phyloP scores from a whole-genome alignment of 306 rosid species.

The Begonia loranthoides region DNA sequence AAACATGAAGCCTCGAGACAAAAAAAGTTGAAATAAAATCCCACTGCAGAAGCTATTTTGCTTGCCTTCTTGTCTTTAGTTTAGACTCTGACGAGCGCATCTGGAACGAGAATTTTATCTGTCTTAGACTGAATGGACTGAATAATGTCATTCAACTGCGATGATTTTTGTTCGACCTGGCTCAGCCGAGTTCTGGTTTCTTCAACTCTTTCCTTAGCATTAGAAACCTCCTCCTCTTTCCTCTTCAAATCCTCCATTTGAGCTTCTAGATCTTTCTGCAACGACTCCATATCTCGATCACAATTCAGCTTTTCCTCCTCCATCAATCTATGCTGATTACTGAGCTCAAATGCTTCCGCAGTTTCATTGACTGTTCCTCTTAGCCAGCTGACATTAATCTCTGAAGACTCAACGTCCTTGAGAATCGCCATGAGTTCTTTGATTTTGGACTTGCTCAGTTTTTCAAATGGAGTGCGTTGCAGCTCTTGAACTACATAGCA shows the following conservation, averaged over 20 bases:
- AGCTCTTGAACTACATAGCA: conserved; percentile 73
- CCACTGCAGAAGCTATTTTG: too few species aligned
- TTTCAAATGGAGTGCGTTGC: conserved; percentile 23
- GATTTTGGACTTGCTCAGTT: conserved; percentile 43
- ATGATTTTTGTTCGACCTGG: conserved; percentile 45
- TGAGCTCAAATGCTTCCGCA: conserved; percentile 31
- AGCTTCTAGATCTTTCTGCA: conserved; percentile 38
- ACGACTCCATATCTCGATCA: conserved; percentile 27
- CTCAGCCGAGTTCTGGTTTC: conserved; percentile 40
- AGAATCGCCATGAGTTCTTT: conserved; percentile 55
- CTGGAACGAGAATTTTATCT: conserved; percentile 25
- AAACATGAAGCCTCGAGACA: too few species aligned
- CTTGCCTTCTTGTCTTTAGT: too few species aligned
- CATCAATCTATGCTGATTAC: conserved; percentile 23
- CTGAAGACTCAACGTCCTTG: conserved; percentile 72
- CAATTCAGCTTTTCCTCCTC: conserved; percentile 35
- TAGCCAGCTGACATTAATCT: conserved; percentile 57
- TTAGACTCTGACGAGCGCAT: too few species aligned
- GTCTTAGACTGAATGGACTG: conserved; percentile 39
- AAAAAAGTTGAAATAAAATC: too few species aligned
- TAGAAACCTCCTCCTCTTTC: conserved; percentile 51
- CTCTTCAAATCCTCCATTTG: conserved; percentile 33
- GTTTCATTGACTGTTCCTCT: conserved; percentile 32
- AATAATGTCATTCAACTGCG: conserved; percentile 24
- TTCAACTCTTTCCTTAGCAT: conserved; percentile 29